Base-by-base conservation (phyloP, 371 early-diverging fungal species). In the Mortierella sp. region DNA sequence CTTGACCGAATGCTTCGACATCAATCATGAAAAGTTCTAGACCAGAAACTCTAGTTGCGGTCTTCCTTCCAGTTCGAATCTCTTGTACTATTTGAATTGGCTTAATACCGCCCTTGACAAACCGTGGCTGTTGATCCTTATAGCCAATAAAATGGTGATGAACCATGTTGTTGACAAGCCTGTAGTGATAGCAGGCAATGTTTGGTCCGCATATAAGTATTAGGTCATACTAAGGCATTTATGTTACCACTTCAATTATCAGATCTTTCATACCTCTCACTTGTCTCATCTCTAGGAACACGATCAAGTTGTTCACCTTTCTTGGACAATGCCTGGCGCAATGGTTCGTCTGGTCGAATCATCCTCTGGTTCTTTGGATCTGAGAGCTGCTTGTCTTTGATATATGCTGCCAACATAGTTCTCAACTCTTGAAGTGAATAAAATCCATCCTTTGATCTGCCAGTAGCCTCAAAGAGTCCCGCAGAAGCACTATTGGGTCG, bases 281-380 rank as follows among this genome's bases (percentile, higher is more conserved):
- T 69, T 17, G 63, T 63, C 17, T 71, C 61, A 37, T 75, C 75
- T 28, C 70, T 66, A 7, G 70, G 81, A 9, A 80, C 59, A 13
- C 68, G 57, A 55, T 80, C 75, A n/a, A 61, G 15, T 23, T 57
- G 45, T 47, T 80, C 81, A 12, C 81, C 81, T 35, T 70, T 71
- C 47, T 71, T 80, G 7, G 22, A n/a, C 9, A 80, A 61, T 9
- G 75, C 81, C 10, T 55, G 45, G 13, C 28, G 51, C 22, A 80
- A 61, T 1, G 64, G 26, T 13, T 61, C 75, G 32, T 80, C 72
- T 32, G 68, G 53, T 28, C 66, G 62, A 35, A 80, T 65, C 29
- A 75, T 86, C 82, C 89, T 86, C 71, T 89, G 93, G 61, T 90
- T 90, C 61, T 82, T 77, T n/a, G 87, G 80, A 68, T 92, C 89